Conservation (phyloP, 805 yeast species). For the Pichia paraexigua region DNA sequence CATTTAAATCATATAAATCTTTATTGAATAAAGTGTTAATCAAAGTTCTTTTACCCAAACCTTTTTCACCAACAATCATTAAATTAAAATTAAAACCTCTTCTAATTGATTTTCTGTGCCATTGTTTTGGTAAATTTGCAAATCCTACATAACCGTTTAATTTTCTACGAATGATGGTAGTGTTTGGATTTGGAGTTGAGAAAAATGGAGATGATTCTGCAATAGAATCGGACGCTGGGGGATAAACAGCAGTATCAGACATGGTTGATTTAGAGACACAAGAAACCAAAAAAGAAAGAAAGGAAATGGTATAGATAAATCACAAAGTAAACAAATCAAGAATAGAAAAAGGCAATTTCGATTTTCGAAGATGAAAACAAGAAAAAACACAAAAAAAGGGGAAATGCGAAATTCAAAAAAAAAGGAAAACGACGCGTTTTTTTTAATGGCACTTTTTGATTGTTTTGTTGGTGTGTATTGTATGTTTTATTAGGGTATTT, state of each 20-base stretch:
- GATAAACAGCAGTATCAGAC: background rate
- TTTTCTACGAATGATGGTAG: slow-evolving; percentile 55
- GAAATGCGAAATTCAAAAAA: background rate
- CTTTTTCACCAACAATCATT: slow-evolving; percentile 86
- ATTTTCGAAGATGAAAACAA: background rate
- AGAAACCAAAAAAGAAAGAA: background rate
- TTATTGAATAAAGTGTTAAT: slow-evolving; percentile 82
- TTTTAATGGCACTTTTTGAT: no score
- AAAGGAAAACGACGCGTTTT: no score
- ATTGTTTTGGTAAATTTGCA: slow-evolving; percentile 95
- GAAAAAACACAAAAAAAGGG: no score
- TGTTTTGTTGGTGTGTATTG: no score
- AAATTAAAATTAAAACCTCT: slow-evolving; percentile 85
- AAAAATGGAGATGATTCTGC: no score
- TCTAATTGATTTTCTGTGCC: slow-evolving; percentile 91
- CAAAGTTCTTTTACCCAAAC: slow-evolving; percentile 89
- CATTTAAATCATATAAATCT: slow-evolving; percentile 39
- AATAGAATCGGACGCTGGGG: background rate
- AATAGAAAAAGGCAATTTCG: no score
- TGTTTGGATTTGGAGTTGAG: background rate
- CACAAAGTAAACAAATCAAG: no score
- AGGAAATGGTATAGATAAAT: background rate
- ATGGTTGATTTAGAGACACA: no score
- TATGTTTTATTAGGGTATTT: no score
- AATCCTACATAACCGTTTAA: slow-evolving; percentile 92